phyloP scores from a whole-genome alignment of 1,284 basidiomycete species.

The Trametes polyzona region DNA sequence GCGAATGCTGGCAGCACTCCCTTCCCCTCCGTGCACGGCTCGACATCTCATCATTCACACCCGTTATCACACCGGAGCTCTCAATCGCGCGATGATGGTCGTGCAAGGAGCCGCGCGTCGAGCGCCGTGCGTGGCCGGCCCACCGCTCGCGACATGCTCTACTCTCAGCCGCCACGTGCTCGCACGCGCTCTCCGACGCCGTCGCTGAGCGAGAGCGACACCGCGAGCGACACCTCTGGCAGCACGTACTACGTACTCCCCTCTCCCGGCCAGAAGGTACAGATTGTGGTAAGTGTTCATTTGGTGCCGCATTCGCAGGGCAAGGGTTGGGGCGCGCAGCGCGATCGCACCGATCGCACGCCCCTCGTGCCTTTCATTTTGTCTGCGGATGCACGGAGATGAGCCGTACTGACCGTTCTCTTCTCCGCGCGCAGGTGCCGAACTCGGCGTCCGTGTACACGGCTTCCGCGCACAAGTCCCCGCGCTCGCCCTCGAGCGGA shows the following conservation, averaged over 20 bases:
- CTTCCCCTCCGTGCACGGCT: slow-evolving; percentile 25
- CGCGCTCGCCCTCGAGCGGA: slow-evolving; percentile 16
- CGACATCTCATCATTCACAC: slow-evolving; percentile 18
- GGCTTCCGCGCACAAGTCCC: slow-evolving; percentile 5
- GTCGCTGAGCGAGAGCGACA: slow-evolving; percentile 38
- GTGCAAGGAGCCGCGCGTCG: slow-evolving; percentile 15
- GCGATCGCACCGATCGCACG: slow-evolving; percentile 8
- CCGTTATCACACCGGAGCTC: slow-evolving; percentile 19
- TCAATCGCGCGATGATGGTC: slow-evolving; percentile 7
- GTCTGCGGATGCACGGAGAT: neutral
- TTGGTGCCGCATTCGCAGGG: slow-evolving; percentile 10
- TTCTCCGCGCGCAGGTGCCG: slow-evolving; percentile 29
- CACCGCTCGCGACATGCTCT: slow-evolving; percentile 14
- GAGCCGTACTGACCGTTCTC: slow-evolving; percentile 12
- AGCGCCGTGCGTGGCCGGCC: slow-evolving; percentile 23
- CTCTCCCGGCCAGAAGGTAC: slow-evolving; percentile 67
- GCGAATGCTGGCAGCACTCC: slow-evolving; percentile 17
- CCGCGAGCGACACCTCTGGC: slow-evolving; percentile 55
- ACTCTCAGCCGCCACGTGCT: slow-evolving; percentile 7
- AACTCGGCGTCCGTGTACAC: slow-evolving; percentile 32
- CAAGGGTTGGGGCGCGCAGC: slow-evolving; percentile 13
- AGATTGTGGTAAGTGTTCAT: slow-evolving; percentile 63
- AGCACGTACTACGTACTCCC: slow-evolving; percentile 76
- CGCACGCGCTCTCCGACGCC: slow-evolving; percentile 28
- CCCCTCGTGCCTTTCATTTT: slow-evolving; percentile 9